Evolutionary conservation across 2,329 filamentous ascomycete species (phyloP).

Genomic region (Trichoderma lentiforme): DNA sequence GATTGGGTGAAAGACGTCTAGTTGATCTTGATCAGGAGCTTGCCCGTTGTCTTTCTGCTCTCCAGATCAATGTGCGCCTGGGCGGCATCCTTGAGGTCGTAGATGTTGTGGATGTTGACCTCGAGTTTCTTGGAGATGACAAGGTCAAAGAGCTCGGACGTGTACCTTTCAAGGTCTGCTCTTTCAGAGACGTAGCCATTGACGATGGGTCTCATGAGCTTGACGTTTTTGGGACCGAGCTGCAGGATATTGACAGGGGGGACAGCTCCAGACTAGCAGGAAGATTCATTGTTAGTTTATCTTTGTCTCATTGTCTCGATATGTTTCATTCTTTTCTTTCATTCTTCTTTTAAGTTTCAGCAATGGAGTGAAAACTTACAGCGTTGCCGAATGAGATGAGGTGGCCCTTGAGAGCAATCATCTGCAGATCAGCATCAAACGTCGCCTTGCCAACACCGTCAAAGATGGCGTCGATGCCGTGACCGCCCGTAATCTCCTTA

Average conservation of each 20-base stretch:
- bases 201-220: conserved; percentile 70
- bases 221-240: conserved; percentile 71
- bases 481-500: conserved; percentile 65
- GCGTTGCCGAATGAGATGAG: conserved; percentile 81
- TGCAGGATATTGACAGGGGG: conserved; percentile 58
- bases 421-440: conserved; percentile 73
- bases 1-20: conserved; percentile 14
- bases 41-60: conserved; percentile 77
- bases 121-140: conserved; percentile 67
- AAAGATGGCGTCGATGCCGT: conserved; percentile 74
- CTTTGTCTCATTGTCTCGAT: not conserved
- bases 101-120: conserved; percentile 71
- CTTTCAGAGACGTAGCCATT: conserved; percentile 66
- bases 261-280: conserved; percentile 60
- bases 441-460: conserved; percentile 84
- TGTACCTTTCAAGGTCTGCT: conserved; percentile 69
- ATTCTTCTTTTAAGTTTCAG: not conserved
- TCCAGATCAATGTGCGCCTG: conserved; percentile 76
- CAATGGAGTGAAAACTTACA: conserved; percentile 38
- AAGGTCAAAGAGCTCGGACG: conserved; percentile 68
- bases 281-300: not conserved
- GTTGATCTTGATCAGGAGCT: conserved; percentile 66
- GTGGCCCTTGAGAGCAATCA: conserved; percentile 72
- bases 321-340: not conserved
- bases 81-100: conserved; percentile 69